phyloP scores from a whole-genome alignment of 495 filamentous ascomycete genomes.

The Oidiodendron maius region DNA sequence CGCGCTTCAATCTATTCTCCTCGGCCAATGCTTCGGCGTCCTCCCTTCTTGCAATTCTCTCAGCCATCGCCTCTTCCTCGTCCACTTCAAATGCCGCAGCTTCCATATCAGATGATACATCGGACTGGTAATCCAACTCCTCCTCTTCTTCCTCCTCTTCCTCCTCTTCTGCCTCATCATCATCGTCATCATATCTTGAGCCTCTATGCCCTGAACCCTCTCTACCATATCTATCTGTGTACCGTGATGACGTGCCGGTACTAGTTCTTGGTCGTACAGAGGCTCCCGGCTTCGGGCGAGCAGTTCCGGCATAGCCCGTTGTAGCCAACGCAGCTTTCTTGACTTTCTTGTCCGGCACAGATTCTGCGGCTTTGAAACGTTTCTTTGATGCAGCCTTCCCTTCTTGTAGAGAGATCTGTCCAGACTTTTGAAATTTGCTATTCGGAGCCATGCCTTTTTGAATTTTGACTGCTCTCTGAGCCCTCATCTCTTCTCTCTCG shows the following conservation, averaged over 20 bases:
- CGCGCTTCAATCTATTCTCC: constrained; percentile 26
- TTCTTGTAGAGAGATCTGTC: constrained; percentile 2
- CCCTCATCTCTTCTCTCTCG: constrained; percentile 38
- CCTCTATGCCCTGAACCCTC: constrained; percentile 19
- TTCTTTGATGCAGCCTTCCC: constrained; percentile 18
- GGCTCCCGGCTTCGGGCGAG: constrained; percentile 26
- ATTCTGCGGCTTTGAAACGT: constrained; percentile 17
- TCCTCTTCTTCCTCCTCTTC: constrained; percentile 55
- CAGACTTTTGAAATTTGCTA: constrained; percentile 18
- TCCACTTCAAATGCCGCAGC: constrained; percentile 53
- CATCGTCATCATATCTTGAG: constrained; percentile 25
- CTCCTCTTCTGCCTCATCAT: no score
- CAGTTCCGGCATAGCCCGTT: constrained; percentile 51
- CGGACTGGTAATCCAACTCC: constrained; percentile 34
- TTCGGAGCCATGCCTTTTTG: constrained; percentile 18
- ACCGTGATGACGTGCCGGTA: constrained; percentile 10
- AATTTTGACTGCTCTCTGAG: constrained; percentile 21
- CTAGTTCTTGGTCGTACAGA: constrained; percentile 16
- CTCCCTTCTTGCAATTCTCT: constrained; percentile 40
- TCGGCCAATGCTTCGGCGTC: constrained; percentile 39
- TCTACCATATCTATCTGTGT: constrained; percentile 20
- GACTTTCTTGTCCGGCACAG: constrained; percentile 41
- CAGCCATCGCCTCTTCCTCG: constrained; percentile 48
- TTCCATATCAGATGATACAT: constrained; percentile 56
- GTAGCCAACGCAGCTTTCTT: constrained; percentile 52